Evolutionary conservation across 371 early-diverging fungal genomes (phyloP), one percentile per base, ranked within the genome.

Genomic region (Capillidium rhysosporum): DNA sequence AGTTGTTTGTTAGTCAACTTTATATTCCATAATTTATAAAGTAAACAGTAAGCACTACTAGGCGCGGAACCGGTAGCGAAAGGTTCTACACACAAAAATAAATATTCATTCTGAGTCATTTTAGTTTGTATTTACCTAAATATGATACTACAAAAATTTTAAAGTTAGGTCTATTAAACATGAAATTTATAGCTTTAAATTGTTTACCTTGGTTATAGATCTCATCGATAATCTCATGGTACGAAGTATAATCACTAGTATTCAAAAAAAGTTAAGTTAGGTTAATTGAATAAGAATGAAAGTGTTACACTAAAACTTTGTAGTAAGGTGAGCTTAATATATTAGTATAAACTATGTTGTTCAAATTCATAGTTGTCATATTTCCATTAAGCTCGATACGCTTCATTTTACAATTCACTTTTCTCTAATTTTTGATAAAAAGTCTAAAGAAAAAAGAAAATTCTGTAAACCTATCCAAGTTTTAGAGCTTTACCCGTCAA

Each of bases 1-100:
- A 90, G 57, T 57, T 90, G 91, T 57, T 79, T 81, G 7, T 82
- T 67, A 0, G 85, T 87, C 38, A 88, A 61, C 34, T 73, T 66
- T 26, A 86, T 60, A 1, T 85, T 86, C 86, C 87, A 88, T 41
- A 88, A 70, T 63, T 87, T 90, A 67, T 77, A 88, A 28, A 90
- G 69, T 44, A 86, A 70, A 55, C 87, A 87, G 63, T 82, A 90
- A 0, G 88, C 85, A 3, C 88, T 85, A 1, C 84, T 82, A 10
- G 86, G 84, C 20, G 76, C 76, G 7, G 79, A 84, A 1, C 84
- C 86, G 59, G 81, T 85, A 30, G 88, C 58, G 62, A 86, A 88
- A 2, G 91, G 91, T 52, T 84, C 87, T 82, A 67, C 31, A 25
- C 16, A 23, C 57, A 46, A 23, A 40, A 38, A 1, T 4, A 23